These are phyloP conservation scores for Paramecium octaurelia DNA, from an alignment of 73 alveolate species.

Conservation along the genomic window DNA sequence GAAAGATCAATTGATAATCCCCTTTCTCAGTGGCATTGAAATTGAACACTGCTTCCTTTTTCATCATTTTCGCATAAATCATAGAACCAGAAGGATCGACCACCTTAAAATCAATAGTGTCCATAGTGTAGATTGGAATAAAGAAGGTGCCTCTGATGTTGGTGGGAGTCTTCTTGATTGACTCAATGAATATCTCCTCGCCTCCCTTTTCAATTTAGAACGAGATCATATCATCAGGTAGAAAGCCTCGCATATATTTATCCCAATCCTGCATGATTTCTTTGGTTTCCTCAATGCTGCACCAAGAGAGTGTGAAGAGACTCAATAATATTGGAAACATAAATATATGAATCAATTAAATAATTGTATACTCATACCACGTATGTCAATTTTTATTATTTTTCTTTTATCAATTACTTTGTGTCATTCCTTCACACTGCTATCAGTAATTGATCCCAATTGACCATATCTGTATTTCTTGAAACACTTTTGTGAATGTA, in stretches of 20 bases:
- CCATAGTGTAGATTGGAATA: slow-evolving; percentile 10
- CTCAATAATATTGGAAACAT: neutral
- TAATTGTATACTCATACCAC: slow-evolving; percentile 24
- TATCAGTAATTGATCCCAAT: neutral
- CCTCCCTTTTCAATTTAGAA: neutral
- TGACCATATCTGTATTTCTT: neutral
- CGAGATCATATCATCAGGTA: slow-evolving; percentile 41
- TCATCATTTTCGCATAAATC: slow-evolving; percentile 47
- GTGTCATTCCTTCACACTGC: neutral
- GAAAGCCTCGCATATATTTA: slow-evolving; percentile 49
- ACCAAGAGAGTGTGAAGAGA: neutral
- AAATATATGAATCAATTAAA: neutral
- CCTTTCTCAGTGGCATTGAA: neutral
- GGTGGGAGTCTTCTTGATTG: neutral
- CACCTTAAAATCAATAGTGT: slow-evolving; percentile 43
- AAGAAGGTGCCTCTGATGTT: slow-evolving; percentile 38
- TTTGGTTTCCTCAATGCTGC: neutral
- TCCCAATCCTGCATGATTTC: slow-evolving; percentile 48
- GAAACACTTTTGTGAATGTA: neutral
- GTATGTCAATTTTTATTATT: neutral
- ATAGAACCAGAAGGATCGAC: slow-evolving; percentile 37
- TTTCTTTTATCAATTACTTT: neutral
- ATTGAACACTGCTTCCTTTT: slow-evolving; percentile 43
- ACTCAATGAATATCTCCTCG: slow-evolving; percentile 24
- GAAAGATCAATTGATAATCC: slow-evolving; percentile 10